A percentile compares a stretch with the other conserved stretches of the same genome.
phyloP scores from a whole-genome alignment of 2,329 filamentous ascomycete species.

The Phyllosticta citribraziliensis region DNA sequence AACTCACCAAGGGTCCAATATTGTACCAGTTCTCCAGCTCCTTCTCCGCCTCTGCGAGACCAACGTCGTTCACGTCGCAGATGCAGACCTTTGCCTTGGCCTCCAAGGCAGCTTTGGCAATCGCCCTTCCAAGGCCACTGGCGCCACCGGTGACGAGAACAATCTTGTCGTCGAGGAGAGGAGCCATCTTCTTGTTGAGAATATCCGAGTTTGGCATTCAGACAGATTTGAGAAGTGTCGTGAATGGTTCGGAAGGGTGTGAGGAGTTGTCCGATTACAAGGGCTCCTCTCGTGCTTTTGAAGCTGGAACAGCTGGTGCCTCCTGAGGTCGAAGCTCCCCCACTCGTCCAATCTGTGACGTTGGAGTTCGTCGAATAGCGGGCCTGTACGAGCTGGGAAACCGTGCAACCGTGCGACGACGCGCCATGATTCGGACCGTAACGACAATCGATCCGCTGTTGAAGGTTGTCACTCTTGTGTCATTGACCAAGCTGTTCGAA shows the following conservation, averaged over 20 bases:
- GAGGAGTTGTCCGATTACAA: not conserved
- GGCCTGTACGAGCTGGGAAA: not conserved
- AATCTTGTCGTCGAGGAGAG: slow-evolving; percentile 6
- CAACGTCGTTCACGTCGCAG: slow-evolving; percentile 23
- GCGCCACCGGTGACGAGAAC: slow-evolving; percentile 11
- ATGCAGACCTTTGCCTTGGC: slow-evolving; percentile 26
- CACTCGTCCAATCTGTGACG: not conserved
- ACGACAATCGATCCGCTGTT: not conserved
- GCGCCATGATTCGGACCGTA: not conserved
- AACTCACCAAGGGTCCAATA: not conserved
- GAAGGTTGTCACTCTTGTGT: not conserved
- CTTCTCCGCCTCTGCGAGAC: not conserved
- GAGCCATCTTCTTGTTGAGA: not conserved
- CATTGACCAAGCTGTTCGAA: not conserved
- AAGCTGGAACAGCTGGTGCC: not conserved
- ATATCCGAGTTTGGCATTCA: not conserved
- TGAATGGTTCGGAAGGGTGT: not conserved
- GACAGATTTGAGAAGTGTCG: not conserved
- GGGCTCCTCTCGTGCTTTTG: not conserved
- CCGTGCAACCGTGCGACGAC: not conserved
- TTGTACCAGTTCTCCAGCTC: slow-evolving; percentile 1
- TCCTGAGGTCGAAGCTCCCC: not conserved
- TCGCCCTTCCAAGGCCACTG: slow-evolving; percentile 10
- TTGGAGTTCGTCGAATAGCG: not conserved
- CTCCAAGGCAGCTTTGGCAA: slow-evolving; percentile 12